A percentile compares a stretch with the other conserved stretches of the same genome.
These are phyloP conservation scores for Loxodes magnus DNA, from an alignment of 73 alveolate genomes.

Conservation along the genomic window DNA sequence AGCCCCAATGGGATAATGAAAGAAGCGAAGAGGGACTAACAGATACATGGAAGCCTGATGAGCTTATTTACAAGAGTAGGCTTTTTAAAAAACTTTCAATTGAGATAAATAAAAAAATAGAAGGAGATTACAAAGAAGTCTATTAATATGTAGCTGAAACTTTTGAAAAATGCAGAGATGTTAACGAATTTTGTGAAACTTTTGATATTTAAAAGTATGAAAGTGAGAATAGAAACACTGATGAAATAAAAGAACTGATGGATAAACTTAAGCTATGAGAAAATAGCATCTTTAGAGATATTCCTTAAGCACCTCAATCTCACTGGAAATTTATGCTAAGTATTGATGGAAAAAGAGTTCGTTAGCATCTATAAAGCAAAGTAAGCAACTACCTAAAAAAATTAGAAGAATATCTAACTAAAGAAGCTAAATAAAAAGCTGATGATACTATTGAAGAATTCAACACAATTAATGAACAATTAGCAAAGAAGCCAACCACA, in stretches of 20 bases:
- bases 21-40: slow-evolving; percentile 21
- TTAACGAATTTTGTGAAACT: slow-evolving; percentile 39
- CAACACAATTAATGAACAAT: neutral
- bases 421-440: too few relatives aligned
- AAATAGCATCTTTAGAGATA: slow-evolving; percentile 32
- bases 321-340: slow-evolving; percentile 44
- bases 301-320: slow-evolving; percentile 17
- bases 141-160: slow-evolving; percentile 29
- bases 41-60: slow-evolving; percentile 34
- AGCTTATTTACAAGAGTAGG: slow-evolving; percentile 45
- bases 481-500: neutral
- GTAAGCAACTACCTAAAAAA: too few relatives aligned
- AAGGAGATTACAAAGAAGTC: slow-evolving; percentile 48
- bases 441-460: too few relatives aligned
- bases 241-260: slow-evolving; percentile 50
- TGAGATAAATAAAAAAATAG: slow-evolving; percentile 40
- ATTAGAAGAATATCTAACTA: too few relatives aligned
- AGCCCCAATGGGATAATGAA: too few relatives aligned
- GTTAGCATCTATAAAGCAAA: slow-evolving; percentile 47
- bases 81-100: slow-evolving; percentile 33
- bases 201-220: slow-evolving; percentile 53
- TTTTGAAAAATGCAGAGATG: slow-evolving; percentile 63
- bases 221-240: slow-evolving; percentile 32
- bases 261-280: too few relatives aligned
- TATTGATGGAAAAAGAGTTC: slow-evolving; percentile 55